Evolutionary conservation across 2,329 filamentous ascomycete genomes (phyloP).

Genomic region (Trichoderma harzianum): DNA sequence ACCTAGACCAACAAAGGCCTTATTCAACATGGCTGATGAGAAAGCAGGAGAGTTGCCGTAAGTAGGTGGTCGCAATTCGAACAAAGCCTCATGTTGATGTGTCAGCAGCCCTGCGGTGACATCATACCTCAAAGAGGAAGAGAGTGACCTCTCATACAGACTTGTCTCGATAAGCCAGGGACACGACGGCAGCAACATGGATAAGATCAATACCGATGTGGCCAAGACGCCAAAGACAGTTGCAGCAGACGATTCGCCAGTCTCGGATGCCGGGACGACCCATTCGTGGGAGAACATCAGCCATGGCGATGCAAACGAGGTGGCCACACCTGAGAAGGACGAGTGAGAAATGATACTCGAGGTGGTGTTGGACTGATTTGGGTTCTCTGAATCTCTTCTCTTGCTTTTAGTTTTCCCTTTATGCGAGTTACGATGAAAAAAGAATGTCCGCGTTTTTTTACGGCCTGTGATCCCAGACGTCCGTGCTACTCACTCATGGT

Average conservation of each 20-base stretch:
- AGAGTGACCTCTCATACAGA: not conserved
- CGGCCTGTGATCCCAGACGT: not conserved
- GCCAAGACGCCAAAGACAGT: not conserved
- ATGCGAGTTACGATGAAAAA: not conserved
- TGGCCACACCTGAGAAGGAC: not conserved
- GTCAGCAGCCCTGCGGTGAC: not conserved
- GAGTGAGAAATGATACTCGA: not conserved
- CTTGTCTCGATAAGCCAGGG: not conserved
- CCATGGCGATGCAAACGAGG: not conserved
- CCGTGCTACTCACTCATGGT: not conserved
- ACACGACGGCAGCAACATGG: not conserved
- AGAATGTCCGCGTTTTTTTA: not conserved
- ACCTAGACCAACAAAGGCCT: not conserved
- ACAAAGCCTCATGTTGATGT: not conserved
- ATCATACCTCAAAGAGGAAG: not conserved
- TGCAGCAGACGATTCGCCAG: not conserved
- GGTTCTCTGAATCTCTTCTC: not conserved
- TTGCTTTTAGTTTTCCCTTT: not conserved
- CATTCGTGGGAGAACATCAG: not conserved
- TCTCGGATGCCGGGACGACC: not conserved
- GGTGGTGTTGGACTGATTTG: not conserved
- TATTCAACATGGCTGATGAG: not conserved
- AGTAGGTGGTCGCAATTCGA: not conserved
- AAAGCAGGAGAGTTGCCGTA: not conserved
- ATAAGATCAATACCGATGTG: not conserved